Evolutionary conservation across 805 yeast species (phyloP).

Genomic region (Yarrowia bubula): DNA sequence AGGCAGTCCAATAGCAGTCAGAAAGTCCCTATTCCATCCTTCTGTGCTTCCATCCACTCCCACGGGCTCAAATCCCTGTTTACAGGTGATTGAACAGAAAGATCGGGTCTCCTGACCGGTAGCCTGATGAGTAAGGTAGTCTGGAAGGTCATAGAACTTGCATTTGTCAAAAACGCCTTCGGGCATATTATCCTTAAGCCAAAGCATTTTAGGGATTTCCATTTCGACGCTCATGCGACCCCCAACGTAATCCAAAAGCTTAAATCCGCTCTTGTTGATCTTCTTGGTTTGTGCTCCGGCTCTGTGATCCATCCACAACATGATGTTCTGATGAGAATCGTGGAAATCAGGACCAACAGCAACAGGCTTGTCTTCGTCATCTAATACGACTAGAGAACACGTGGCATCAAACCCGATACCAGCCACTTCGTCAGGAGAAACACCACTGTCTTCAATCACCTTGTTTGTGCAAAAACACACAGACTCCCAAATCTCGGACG

Average conservation of each 20-base stretch:
- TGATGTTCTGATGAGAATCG: slow-evolving; percentile 72
- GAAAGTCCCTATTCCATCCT: slow-evolving; percentile 88
- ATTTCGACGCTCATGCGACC: slow-evolving; percentile 97
- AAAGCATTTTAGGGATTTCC: slow-evolving; percentile 96
- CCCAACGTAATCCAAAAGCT: slow-evolving; percentile 85
- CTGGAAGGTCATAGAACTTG: slow-evolving; percentile 90
- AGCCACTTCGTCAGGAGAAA: slow-evolving; percentile 62
- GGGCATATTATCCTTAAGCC: slow-evolving; percentile 87
- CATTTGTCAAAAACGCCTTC: slow-evolving; percentile 51
- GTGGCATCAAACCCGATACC: slow-evolving; percentile 98
- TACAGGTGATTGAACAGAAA: slow-evolving; percentile 87
- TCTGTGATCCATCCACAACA: slow-evolving; percentile 98
- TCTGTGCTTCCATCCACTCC: slow-evolving; percentile 83
- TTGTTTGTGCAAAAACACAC: slow-evolving; percentile 75
- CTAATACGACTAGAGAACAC: slow-evolving; percentile 83
- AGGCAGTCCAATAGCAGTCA: slow-evolving; percentile 62
- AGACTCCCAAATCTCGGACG: slow-evolving; percentile 81
- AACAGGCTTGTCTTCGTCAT: slow-evolving; percentile 67
- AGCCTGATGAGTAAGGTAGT: slow-evolving; percentile 86
- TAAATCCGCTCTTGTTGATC: slow-evolving; percentile 78
- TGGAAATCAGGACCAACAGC: slow-evolving; percentile 90
- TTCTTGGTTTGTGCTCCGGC: slow-evolving; percentile 76
- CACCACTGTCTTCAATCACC: slow-evolving; percentile 69
- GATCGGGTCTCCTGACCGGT: slow-evolving; percentile 86
- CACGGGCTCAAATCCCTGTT: slow-evolving; percentile 89